Base-by-base conservation (phyloP, 306 rosid genomes). In the Vigna nakashimae region DNA sequence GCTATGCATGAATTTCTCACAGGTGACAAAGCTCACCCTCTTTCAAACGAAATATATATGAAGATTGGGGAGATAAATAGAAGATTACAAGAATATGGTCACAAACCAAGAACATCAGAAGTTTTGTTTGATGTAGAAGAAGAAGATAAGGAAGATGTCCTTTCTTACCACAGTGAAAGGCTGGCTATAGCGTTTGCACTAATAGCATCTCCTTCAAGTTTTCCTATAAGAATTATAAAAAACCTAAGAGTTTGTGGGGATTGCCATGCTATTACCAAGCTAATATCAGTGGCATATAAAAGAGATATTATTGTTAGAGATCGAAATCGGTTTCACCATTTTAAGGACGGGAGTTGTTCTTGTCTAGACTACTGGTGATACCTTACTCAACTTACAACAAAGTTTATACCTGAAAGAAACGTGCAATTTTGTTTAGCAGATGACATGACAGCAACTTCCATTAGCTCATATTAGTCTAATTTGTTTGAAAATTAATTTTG, bases 161-260 rank as follows among this genome's bases (percentile, higher is more conserved):
- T 83, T 15, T 86, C 85, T 71, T 86, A 83, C 82, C 87, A 74
- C 51, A 84, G 90, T 8, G 84, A 86, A 79, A 83, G 79, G 65
- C 82, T 86, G 18, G 87, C 86, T 20, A 70, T 86, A 74, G 87
- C 87, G 3, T 83, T 86, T 80, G 87, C 82, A 50, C 84, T 86
- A 15, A 18, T 74, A 50, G 74, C 80, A 43, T 81, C 74, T 9
- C 50, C 84, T 86, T 70, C 57, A 17, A 74, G 71, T 77, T 75
- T 66, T 12, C 56, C 75, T 11, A 74, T 83, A 53, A 67, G 85
- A 81, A 81, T 86, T 55, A 65, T 78, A n/a, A 74, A 80, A 65
- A 86, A 86, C 67, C 84, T 83, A 43, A 71, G 90, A 52, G 83
- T 86, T 43, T 83, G 90, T 70, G 69, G 63, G 69, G 87, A 86